Evolutionary conservation across 805 yeast species (phyloP).

Genomic region (Myxozyma geophila): DNA sequence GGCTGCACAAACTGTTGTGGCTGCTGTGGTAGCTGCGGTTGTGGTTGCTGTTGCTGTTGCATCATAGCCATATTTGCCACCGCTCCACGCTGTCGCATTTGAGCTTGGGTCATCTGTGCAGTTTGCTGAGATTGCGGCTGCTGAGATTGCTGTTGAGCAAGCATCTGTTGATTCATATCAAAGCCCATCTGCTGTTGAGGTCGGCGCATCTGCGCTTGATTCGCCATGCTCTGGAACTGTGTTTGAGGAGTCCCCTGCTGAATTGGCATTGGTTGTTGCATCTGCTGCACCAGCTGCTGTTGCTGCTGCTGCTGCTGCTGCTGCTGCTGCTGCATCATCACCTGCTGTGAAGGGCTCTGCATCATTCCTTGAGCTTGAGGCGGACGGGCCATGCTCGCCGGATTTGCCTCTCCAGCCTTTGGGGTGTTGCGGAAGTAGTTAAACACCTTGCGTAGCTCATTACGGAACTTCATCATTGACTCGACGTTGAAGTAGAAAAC

Average conservation of each 20-base stretch:
- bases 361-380: conserved; percentile 10
- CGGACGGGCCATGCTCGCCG: conserved; percentile 2
- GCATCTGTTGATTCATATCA: conserved; percentile 11
- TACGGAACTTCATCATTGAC: conserved; percentile 21
- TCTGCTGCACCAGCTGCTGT: conserved; percentile 12
- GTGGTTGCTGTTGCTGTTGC: conserved; percentile 14
- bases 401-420: conserved; percentile 4
- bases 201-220: too few relatives aligned
- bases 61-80: neutral
- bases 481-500: conserved; percentile 20
- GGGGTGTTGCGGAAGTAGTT: conserved; percentile 25
- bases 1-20: conserved; percentile 15
- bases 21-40: conserved; percentile 12
- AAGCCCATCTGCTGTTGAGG: neutral
- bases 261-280: neutral
- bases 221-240: too few relatives aligned
- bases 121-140: conserved; percentile 12
- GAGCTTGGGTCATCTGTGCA: conserved; percentile 1
- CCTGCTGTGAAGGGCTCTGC: neutral
- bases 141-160: conserved; percentile 13
- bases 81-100: conserved; percentile 8
- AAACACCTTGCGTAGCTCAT: conserved; percentile 29
- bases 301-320: conserved; percentile 11
- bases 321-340: conserved; percentile 17
- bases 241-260: neutral